Percentiles rank a stretch among this genome's conserved stretches.
Evolutionary conservation across 306 rosid genomes (phyloP).

Genomic region (Acacia melanoxylon): DNA sequence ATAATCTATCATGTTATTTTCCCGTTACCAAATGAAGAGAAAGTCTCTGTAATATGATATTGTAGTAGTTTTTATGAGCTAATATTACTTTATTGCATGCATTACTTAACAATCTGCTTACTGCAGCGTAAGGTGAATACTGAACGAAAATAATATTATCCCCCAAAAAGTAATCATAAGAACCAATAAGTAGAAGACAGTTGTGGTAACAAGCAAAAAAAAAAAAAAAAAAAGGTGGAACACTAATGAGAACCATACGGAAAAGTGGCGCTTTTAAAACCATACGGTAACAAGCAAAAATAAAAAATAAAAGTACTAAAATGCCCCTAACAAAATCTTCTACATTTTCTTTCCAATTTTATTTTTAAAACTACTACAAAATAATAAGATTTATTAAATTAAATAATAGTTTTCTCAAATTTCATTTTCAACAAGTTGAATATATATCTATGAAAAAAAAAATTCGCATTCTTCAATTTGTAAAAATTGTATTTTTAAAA

Average conservation of each 20-base stretch:
- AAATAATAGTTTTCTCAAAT: no score
- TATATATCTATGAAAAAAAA: no score
- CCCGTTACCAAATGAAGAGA: not conserved
- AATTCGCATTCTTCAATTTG: no score
- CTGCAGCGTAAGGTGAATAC: not conserved
- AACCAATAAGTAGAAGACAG: not conserved
- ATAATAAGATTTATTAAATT: no score
- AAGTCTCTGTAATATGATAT: not conserved
- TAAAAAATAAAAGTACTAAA: no score
- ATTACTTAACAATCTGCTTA: not conserved
- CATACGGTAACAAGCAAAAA: no score
- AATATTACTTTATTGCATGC: not conserved
- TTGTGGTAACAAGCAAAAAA: not conserved
- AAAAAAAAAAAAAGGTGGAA: no score
- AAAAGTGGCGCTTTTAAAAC: not conserved
- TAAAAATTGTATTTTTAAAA: no score
- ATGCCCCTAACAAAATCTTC: no score
- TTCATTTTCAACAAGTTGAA: no score
- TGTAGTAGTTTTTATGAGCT: not conserved
- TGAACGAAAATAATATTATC: not conserved
- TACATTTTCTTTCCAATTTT: no score
- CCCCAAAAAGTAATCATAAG: not conserved
- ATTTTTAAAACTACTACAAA: no score
- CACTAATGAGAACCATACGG: not conserved
- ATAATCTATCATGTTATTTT: not conserved